Base-by-base conservation (phyloP, 306 rosid genomes). In the Lotus japonicus region DNA sequence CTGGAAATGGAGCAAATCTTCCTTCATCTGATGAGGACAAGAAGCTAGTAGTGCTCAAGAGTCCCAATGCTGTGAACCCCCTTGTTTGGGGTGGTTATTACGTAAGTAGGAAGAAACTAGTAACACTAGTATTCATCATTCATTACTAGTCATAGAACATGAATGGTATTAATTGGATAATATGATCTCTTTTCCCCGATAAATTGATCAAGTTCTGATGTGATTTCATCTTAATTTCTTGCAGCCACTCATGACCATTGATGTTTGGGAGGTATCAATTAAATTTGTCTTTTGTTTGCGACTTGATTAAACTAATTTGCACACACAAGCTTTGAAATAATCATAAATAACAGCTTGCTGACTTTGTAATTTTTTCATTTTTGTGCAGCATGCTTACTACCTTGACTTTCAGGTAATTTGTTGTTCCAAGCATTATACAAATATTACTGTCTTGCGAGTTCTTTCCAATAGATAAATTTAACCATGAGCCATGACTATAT, bases 211-310 rank as follows among this genome's bases (percentile, higher is more conserved):
- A 33, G 44, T 48, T 58, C 68, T 71, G 4, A 71, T 48, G 28
- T 46, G 23, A 19, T 12, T 71, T 63, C 31, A 62, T 80, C 6
- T 72, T 41, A 11, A 44, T 73, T 51, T 78, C 53, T 57, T 86
- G 91, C 96, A 91, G 96, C 91, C 96, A 11, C 84, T 91, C 45
- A 92, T 91, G 62, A 84, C 96, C 41, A 80, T 91, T 54, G 96
- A 91, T 41, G 92, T 91, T 58, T 91, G 96, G 97, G 92, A 91
- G 96, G 97, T 91, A 90, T n/a, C 41, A 70, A 10, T 18, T 68
- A 33, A 26, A 68, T 58, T 11, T 43, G 4, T 17, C 43, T 48
- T 54, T 28, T 39, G 16, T 52, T 64, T 7, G 26, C 55, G 2
- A 54, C 55, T 38, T 16, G 21, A 59, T 48, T 35, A 17, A 31